Base-by-base conservation (phyloP, 1,284 basidiomycete genomes). In the Trametes pubescens region DNA sequence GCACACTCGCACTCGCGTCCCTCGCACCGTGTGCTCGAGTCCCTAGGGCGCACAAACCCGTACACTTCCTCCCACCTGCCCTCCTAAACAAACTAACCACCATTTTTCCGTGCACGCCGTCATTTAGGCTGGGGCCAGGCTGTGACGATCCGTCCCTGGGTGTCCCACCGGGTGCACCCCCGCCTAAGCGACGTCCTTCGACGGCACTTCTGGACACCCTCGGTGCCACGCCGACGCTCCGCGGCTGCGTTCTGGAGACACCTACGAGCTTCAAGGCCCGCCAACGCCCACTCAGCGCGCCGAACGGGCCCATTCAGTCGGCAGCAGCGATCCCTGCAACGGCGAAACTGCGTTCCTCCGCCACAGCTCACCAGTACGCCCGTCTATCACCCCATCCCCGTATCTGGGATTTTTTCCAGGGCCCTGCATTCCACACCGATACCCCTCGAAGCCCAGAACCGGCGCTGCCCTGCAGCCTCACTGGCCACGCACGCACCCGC, bases 261-360 rank as follows among this genome's bases (percentile, higher is more conserved):
- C n/a, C n/a, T n/a, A n/a, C n/a, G n/a, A 21, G 43, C 46, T 56
- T 56, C 53, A 51, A 35, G 37, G 32, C n/a, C 34, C 51, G 16
- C 37, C 43, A 22, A 22, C 13, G 22, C 38, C 44, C 34, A 9
- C 34, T 21, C 13, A 34, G 47, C 53, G 38, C 44, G 44, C 48
- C 16, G 21, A 22, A 21, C 9, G 40, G 32, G 40, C 35, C 59
- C 60, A 51, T 48, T 56, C 24, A 21, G 16, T 61, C 60, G 53
- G 60, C 37, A 44, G 60, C 37, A 44, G 34, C 24, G 13, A 4
- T 37, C 29, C 24, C 2, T 49, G 35, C 60, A 40, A 40, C 60
- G 53, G 60, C 47, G 60, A 18, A 61, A 11, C 14, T 11, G n/a
- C 53, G 44, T 29, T 51, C 29, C 32, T 56, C 60, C 60, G 60